Base-by-base conservation (phyloP, 2,329 filamentous ascomycete genomes). In the Chrysosporium keratinophilum region DNA sequence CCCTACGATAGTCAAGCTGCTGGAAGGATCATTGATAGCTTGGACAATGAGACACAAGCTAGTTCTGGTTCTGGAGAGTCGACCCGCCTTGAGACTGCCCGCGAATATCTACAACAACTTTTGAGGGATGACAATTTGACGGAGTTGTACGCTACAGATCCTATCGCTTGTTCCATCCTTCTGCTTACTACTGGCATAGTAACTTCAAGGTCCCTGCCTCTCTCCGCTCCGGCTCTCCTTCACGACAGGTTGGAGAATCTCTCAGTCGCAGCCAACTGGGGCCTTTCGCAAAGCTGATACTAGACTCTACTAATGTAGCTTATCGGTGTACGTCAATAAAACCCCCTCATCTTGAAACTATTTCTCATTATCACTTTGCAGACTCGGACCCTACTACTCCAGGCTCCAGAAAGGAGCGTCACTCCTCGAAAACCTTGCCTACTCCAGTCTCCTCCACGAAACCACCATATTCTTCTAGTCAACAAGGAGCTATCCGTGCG, bases 61-160 rank as follows among this genome's bases (percentile, higher is more conserved):
- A 73, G 76, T 46, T 76, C 79, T 43, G 65, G 66, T 45, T 76
- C 78, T 42, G 64, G 66, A 45, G 66, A 69, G 44, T 83, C 85
- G 17, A 79, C 80, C 64, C 79, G 81, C 58, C 73, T 90, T 45
- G 83, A 87, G 61, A 81, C 84, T 61, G 84, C 83, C 10, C 76
- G 90, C 44, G 78, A 85, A 61, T 83, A 91, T 66, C 75, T 96
- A 31, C 80, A 87, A 54, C 81, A 83, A 58, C 78, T 95, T 40
- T 69, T 96, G 23, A 48, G 15, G 5, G 35, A 54, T 19, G 57
- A 56, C 23, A 44, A 15, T 15, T 35, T 57, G 23, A 57, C 53
- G 23, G 35, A 52, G 31, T 56, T 55, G 54, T 49, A 50, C 5
- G 34, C 15, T 39, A 37, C 12, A 14, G 28, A 33, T 35, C 44